Evolutionary conservation across 495 filamentous ascomycete genomes (phyloP).

Genomic region (Talaromyces liani): DNA sequence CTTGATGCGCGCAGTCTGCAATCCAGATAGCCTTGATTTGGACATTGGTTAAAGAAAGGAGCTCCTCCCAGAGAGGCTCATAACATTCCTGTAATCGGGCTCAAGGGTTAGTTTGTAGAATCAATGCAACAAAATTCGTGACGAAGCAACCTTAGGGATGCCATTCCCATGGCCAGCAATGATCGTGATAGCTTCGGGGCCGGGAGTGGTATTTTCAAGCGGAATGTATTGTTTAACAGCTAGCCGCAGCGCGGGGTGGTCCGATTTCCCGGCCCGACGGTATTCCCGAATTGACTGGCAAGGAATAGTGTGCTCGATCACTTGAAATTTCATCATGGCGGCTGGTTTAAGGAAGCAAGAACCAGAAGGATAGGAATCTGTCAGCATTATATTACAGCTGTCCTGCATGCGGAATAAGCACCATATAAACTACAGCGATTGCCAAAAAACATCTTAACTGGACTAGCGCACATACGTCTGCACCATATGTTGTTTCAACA

Average conservation of each 20-base stretch:
- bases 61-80: constrained; percentile 67
- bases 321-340: background rate
- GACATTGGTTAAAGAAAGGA: constrained; percentile 32
- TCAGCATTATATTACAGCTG: too few species aligned
- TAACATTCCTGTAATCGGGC: constrained; percentile 53
- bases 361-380: background rate
- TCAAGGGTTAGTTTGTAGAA: background rate
- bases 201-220: constrained; percentile 41
- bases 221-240: constrained; percentile 69
- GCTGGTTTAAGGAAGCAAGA: background rate
- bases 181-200: constrained; percentile 60
- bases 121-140: background rate
- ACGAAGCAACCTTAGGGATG: constrained; percentile 53
- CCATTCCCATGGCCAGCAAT: constrained; percentile 68
- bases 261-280: background rate
- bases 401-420: too few species aligned
- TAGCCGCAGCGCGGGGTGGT: constrained; percentile 33
- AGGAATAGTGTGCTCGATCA: background rate
- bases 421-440: too few species aligned
- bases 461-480: too few species aligned
- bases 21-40: constrained; percentile 65
- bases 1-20: constrained; percentile 60
- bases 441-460: too few species aligned
- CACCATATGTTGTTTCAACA: too few species aligned
- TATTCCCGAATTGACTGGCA: background rate